Percentiles rank a stretch among this genome's conserved stretches.
phyloP scores from a whole-genome alignment of 2,329 filamentous ascomycete genomes.

The Neofusicoccum parvum region DNA sequence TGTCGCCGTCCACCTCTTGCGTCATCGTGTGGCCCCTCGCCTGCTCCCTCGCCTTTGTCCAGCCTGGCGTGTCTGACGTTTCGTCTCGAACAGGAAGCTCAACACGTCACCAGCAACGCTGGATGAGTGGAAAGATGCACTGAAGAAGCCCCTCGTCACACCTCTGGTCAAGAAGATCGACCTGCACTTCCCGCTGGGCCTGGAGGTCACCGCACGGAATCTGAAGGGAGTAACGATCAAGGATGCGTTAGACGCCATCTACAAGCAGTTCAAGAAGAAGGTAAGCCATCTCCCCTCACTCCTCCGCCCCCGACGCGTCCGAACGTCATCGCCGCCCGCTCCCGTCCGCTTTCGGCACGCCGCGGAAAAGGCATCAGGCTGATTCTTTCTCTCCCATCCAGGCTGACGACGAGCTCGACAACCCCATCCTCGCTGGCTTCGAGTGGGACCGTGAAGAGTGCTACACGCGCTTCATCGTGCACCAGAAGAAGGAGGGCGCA shows the following conservation, averaged over 20 bases:
- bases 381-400: conserved; percentile 39
- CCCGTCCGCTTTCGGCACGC: background rate
- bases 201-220: conserved; percentile 87
- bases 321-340: too few species aligned
- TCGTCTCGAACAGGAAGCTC: conserved; percentile 71
- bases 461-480: conserved; percentile 85
- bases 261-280: conserved; percentile 97
- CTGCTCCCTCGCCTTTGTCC: background rate
- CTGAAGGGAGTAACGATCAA: conserved; percentile 95
- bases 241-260: conserved; percentile 90
- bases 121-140: conserved; percentile 72
- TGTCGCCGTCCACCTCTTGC: background rate
- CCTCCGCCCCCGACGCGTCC: background rate
- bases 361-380: background rate
- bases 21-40: background rate
- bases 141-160: conserved; percentile 77
- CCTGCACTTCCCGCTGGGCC: conserved; percentile 83
- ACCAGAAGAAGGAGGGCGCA: conserved; percentile 73
- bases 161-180: conserved; percentile 94
- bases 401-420: conserved; percentile 89
- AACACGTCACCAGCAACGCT: conserved; percentile 79
- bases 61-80: background rate
- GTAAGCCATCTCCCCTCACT: conserved; percentile 52
- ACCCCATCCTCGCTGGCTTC: conserved; percentile 87
- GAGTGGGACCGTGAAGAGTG: conserved; percentile 95